Conservation (phyloP, 768 basidiomycete genomes). For the Dioszegia hungarica region DNA sequence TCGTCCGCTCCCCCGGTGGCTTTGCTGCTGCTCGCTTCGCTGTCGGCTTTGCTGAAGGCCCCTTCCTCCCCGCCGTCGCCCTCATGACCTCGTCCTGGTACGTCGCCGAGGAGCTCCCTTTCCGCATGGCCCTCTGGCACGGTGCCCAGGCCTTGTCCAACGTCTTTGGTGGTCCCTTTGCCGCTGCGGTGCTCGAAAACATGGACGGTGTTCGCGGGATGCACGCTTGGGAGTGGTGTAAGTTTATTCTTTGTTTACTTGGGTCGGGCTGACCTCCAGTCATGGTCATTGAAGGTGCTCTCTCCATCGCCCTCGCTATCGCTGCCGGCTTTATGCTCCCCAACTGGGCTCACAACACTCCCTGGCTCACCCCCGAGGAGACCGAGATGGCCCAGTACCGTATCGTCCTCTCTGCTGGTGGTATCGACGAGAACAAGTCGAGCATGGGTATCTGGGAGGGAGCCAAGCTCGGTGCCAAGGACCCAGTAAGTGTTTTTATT, state of each 20-base stretch:
- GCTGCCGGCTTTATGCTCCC: slow-evolving; percentile 1
- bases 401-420: slow-evolving; percentile 15
- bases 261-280: neutral
- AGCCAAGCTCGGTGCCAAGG: slow-evolving; percentile 6
- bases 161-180: slow-evolving; percentile 17
- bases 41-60: slow-evolving; percentile 13
- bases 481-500: neutral
- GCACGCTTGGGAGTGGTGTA: slow-evolving; percentile 19
- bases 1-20: slow-evolving; percentile 7
- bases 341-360: slow-evolving; percentile 20
- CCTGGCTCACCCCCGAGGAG: slow-evolving; percentile 14
- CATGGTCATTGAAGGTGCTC: slow-evolving; percentile 14
- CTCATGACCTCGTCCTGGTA: slow-evolving; percentile 19
- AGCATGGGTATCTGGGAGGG: slow-evolving; percentile 10
- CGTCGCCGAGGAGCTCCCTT: slow-evolving; percentile 7
- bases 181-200: slow-evolving; percentile 16
- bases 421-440: slow-evolving; percentile 10
- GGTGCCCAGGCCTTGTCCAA: slow-evolving; percentile 9
- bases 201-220: slow-evolving; percentile 15
- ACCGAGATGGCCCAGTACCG: slow-evolving; percentile 21
- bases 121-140: slow-evolving; percentile 19
- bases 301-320: slow-evolving; percentile 5
- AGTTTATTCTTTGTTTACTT: neutral
- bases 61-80: slow-evolving; percentile 13
- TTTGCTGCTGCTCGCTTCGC: slow-evolving; percentile 12